A percentile compares a stretch with the other conserved stretches of the same genome.
These are phyloP conservation scores for Casuarina equisetifolia DNA, from an alignment of 306 rosid species.

Conservation along the genomic window DNA sequence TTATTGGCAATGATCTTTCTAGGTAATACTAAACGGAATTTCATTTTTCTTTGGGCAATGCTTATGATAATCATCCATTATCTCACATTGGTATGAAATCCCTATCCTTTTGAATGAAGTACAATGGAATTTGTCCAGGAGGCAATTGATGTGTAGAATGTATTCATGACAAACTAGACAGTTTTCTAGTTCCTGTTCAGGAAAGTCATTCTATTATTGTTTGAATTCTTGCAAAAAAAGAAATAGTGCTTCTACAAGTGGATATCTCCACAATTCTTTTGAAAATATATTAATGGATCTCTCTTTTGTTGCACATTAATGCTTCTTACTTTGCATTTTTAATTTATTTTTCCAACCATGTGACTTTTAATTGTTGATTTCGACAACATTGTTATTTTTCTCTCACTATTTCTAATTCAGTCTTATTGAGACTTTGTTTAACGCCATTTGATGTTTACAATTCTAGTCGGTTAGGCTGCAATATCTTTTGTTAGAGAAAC, in stretches of 20 bases:
- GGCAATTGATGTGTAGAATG: background rate
- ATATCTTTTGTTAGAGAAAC: background rate
- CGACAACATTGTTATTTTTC: background rate
- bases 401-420: background rate
- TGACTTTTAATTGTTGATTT: background rate
- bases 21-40: background rate
- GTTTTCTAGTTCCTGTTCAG: background rate
- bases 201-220: background rate
- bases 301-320: background rate
- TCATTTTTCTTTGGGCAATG: background rate
- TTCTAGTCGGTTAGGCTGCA: background rate
- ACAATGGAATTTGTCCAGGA: background rate
- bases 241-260: background rate
- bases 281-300: background rate
- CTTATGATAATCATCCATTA: background rate
- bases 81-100: background rate
- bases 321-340: background rate
- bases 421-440: background rate
- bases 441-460: background rate
- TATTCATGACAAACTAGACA: background rate
- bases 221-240: background rate
- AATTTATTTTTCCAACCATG: background rate
- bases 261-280: background rate
- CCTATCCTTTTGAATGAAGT: background rate
- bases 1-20: conserved; percentile 1